A percentile compares a stretch with the other conserved stretches of the same genome.
These are phyloP conservation scores for Epichloe gansuensis DNA, from an alignment of 2,329 filamentous ascomycete genomes.

Conservation along the genomic window DNA sequence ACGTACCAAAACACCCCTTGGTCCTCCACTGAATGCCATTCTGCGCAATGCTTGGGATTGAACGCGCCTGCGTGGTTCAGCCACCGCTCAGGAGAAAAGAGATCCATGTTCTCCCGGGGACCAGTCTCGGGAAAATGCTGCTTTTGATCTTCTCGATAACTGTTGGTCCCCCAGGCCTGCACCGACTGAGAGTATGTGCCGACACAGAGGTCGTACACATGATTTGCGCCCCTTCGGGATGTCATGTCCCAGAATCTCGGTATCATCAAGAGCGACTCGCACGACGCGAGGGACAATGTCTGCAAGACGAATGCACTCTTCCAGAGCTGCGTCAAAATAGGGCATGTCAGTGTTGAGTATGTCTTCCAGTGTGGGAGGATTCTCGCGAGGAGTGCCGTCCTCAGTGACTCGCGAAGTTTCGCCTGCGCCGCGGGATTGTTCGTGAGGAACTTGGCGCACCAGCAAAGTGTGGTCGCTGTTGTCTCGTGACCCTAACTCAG, in stretches of 20 bases:
- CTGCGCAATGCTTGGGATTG: neutral
- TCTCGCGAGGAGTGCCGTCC: constrained; percentile 4
- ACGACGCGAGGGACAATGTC: neutral
- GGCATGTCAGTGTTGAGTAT: neutral
- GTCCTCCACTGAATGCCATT: neutral
- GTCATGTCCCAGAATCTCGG: neutral
- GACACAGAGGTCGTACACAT: neutral
- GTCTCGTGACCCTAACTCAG: constrained; percentile 13
- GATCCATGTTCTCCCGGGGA: neutral
- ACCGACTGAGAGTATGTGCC: neutral
- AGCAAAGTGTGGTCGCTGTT: constrained; percentile 10
- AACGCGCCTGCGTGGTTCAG: constrained; percentile 1
- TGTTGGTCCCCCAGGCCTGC: neutral
- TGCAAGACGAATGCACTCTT: constrained; percentile 1
- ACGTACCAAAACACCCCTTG: constrained; percentile 1
- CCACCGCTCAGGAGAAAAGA: constrained; percentile 8
- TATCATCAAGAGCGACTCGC: neutral
- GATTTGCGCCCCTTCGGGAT: constrained; percentile 2
- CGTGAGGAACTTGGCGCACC: constrained; percentile 12
- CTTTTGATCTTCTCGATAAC: neutral
- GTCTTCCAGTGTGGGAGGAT: neutral
- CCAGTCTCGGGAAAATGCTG: neutral
- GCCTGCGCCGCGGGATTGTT: constrained; percentile 8
- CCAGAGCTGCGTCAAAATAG: constrained; percentile 1
- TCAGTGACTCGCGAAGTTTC: constrained; percentile 12